Evolutionary conservation across 2,329 filamentous ascomycete genomes (phyloP).

Genomic region (Bipolaris zeicola): DNA sequence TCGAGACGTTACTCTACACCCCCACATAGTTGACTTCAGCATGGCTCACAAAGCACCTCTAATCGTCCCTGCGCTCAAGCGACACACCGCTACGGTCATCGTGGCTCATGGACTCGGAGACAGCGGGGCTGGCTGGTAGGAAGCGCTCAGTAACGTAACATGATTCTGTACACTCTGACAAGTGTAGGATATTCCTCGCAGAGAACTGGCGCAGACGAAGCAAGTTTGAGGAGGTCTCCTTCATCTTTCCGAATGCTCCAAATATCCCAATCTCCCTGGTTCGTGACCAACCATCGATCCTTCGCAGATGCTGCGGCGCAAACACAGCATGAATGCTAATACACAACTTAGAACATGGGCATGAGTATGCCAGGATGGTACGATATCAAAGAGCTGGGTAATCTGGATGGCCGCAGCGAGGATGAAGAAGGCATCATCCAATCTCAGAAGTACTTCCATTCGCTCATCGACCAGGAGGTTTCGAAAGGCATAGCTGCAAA

Average conservation of each 20-base stretch:
- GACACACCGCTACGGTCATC: conserved; percentile 93
- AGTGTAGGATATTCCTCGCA: conserved; percentile 70
- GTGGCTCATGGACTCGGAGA: conserved; percentile 93
- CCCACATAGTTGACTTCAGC: conserved; percentile 8
- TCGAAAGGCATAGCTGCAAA: conserved; percentile 78
- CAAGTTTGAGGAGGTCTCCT: conserved; percentile 87
- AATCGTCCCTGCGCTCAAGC: conserved; percentile 77
- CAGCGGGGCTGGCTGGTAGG: conserved; percentile 72
- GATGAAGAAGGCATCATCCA: conserved; percentile 76
- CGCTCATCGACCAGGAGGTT: conserved; percentile 79
- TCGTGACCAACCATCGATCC: conserved; percentile 39
- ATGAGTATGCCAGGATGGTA: conserved; percentile 88
- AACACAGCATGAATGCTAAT: conserved; percentile 2
- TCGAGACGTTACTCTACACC: conserved; percentile 4
- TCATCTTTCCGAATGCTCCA: conserved; percentile 92
- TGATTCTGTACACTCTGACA: conserved; percentile 19
- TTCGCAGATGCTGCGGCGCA: background rate
- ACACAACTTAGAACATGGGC: conserved; percentile 66
- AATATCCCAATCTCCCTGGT: conserved; percentile 83
- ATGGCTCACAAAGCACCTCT: conserved; percentile 57
- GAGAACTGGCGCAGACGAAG: conserved; percentile 83
- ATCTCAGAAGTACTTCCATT: conserved; percentile 76
- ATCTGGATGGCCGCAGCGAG: conserved; percentile 56
- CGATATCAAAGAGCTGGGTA: conserved; percentile 65
- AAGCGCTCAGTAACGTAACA: background rate